Base-by-base conservation (phyloP, 176 grass and related monocot species). In the Eleusine coracana region DNA sequence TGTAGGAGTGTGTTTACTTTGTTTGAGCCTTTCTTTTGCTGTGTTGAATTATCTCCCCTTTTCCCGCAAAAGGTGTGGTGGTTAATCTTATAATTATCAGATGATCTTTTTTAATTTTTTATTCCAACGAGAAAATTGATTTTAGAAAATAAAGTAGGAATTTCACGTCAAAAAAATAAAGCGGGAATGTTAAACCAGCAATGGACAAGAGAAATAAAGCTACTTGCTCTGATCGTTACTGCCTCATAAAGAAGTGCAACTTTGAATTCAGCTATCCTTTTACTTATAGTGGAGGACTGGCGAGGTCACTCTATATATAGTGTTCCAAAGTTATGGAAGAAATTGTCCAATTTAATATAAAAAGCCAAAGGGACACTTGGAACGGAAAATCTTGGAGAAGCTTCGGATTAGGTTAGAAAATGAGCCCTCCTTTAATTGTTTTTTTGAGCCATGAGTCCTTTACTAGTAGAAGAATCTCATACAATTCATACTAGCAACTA, bases 401-500 rank as follows among this genome's bases (percentile, higher is more conserved):
- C 65, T 77, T 84, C 65, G 10, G 28, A 78, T 78, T 73, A 29
- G 66, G 83, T 65, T 64, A 46, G 66, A 79, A 27, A 80, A 20
- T 12, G 48, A 80, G 34, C 38, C 45, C 44, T 6, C 45, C 7
- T 80, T 74, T 52, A 27, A 31, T 66, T 52, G 15, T 79, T 86
- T 51, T 61, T 37, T 0, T 28, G 11, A 10, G 21, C 31, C 31
- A 1, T 34, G 31, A 34, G 31, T 34, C 31, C 31, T 17, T 1
- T 60, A 3, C 3, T 5, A 52, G 29, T 4, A 20, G 37, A 80
- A 80, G 76, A 80, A 86, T 86, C 76, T 86, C 84, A 45, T 1
- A 74, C 70, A 77, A 28, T 86, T 86, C 84, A 86, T 38, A 86
- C 77, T 16, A 51, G 11, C 37, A 31, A 59, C 77, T 37, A 37